Base-by-base conservation (phyloP, 1,284 basidiomycete genomes). In the Exobasidium rhododendri region DNA sequence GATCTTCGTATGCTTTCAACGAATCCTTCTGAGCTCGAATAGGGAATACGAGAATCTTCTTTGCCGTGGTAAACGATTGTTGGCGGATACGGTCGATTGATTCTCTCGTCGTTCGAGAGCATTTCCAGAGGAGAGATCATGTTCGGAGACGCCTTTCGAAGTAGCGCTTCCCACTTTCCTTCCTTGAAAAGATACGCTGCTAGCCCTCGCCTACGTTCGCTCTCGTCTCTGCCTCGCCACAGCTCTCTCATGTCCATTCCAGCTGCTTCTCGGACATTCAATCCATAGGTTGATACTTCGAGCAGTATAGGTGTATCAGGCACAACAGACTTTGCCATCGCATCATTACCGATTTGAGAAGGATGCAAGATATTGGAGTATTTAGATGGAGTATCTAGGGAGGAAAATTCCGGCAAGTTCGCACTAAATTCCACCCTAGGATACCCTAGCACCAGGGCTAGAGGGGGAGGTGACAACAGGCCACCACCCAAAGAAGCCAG, bases 31-130 rank as follows among this genome's bases (percentile, higher is more conserved):
- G 52, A 55, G 4, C 29, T 55, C 5, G 20, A 26, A 4, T 20
- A 31, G 20, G 52, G 29, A 4, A 55, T 44, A 32, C 52, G 4
- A 22, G 22, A n/a, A 44, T 55, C 52, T 6, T 55, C 30, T n/a
- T 14, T 26, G 28, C 52, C 52, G 28, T 55, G 52, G 30, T 31
- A 55, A 14, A 55, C 28, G 2, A 55, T 6, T 5, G 52, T 55
- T 24, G 52, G 52, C 11, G 52, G 52, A 44, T 55, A 55, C n/a
- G 52, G 52, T n/a, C 51, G 51, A 40, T 54, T 54, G 47, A 50
- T 24, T 6, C 51, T 20, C 13, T 14, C 13, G 13, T 55, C 28
- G 24, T 26, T 50, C 2, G 47, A 24, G 4, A 50, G 47, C 4
- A 50, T 26, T 20, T 50, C 47, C 31, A 29, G 35, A 22, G 52